Evolutionary conservation across 345 rosid species (phyloP), one percentile per base, ranked within the genome.

Genomic region (Corymbia maculata): DNA sequence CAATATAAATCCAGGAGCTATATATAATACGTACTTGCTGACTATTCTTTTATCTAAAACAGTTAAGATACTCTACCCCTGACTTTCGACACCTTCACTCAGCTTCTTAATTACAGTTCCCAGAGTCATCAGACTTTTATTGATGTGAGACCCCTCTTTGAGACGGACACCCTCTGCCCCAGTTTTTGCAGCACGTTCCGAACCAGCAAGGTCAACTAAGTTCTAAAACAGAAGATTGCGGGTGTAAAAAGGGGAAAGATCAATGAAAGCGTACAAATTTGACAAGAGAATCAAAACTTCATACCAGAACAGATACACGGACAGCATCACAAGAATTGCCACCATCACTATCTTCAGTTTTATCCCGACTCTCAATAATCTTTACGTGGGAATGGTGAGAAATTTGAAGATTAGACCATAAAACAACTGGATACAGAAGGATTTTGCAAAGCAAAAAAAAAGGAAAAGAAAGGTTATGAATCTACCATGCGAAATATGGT

Each of bases 121-220:
- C 22, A 96, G 93, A 70, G 95, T 97, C 99, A 97, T 97, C 91
- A 96, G 88, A 89, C 99, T 97, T 94, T 96, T 96, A 89, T 96
- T 97, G 85, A 96, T 97, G 90, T 96, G 98, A 75, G 99, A 96
- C 50, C 99, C 99, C 92, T 97, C 99, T 91, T 96, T 96, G 50
- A 96, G 94, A 64, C 99, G 93, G 89, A 96, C 97, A 90, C 99
- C 99, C 91, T 97, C 99, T 61, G 99, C 99, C 59, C 99, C 99
- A 44, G 99, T 97, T 94, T 97, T 97, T 88, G 98, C 96, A 53
- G 99, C 99, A 82, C 99, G 96, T 90, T 97, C 99, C 86, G 99
- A 97, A 90, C 99, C 99, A 91, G 99, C 99, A 89, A 97, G 95
- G 91, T 97, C 99, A 82, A 97, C 99, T 93, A 97, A 92, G 91